Evolutionary conservation across 2,329 filamentous ascomycete species (phyloP).

Genomic region (Epicoccum nigrum): DNA sequence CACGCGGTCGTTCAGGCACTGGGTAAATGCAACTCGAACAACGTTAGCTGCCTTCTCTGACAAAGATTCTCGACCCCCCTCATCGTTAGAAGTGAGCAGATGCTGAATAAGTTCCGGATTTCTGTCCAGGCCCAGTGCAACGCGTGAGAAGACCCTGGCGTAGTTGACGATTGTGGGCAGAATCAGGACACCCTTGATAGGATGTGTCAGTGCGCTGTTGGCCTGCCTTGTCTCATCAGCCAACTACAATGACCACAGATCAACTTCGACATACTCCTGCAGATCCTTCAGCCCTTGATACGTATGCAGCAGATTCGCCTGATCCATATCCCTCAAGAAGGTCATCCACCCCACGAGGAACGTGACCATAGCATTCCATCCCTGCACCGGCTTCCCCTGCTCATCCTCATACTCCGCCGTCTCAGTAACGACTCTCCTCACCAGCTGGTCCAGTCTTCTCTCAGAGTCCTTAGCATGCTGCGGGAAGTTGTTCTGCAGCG

Average conservation of each 20-base stretch:
- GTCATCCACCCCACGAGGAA: slow-evolving; percentile 83
- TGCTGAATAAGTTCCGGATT: slow-evolving; percentile 76
- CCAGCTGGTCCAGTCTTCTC: slow-evolving; percentile 31
- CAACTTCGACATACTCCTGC: slow-evolving; percentile 66
- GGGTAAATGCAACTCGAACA: slow-evolving; percentile 88
- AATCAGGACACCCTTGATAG: slow-evolving; percentile 78
- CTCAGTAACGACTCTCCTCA: slow-evolving; percentile 49
- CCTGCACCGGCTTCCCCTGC: slow-evolving; percentile 61
- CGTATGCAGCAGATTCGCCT: slow-evolving; percentile 74
- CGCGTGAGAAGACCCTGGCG: slow-evolving; percentile 77
- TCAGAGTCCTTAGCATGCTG: slow-evolving; percentile 24
- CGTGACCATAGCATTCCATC: slow-evolving; percentile 77
- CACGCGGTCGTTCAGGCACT: slow-evolving; percentile 79
- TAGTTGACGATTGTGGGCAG: slow-evolving; percentile 83
- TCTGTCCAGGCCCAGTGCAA: slow-evolving; percentile 84
- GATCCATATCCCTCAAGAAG: slow-evolving; percentile 81
- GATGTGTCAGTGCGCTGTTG: slow-evolving; percentile 79
- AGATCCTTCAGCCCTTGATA: slow-evolving; percentile 76
- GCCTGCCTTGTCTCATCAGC: slow-evolving; percentile 63
- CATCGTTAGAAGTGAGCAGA: slow-evolving; percentile 63
- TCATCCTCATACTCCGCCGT: slow-evolving; percentile 60
- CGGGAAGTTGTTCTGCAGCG: slow-evolving; percentile 33
- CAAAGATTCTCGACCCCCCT: slow-evolving; percentile 75
- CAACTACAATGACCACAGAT: background rate
- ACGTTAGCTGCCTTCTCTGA: slow-evolving; percentile 88